These are phyloP conservation scores for Candida ponderosae DNA, from an alignment of 805 yeast genomes.

Conservation along the genomic window DNA sequence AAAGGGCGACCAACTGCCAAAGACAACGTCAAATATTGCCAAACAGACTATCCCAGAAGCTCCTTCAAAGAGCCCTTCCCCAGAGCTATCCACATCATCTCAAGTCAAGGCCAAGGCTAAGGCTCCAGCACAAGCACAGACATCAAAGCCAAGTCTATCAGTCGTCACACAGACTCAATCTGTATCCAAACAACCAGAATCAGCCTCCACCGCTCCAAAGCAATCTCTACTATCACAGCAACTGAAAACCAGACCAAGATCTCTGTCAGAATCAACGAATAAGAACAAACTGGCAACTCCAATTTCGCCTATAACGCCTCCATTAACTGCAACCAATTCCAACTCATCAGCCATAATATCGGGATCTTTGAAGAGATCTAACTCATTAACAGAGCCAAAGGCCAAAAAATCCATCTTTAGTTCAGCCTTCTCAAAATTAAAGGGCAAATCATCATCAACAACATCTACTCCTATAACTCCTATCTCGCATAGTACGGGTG, in stretches of 20 bases:
- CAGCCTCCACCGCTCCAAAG: background rate
- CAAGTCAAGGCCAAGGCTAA: constrained; percentile 11
- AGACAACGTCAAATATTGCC: background rate
- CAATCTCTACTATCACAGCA: background rate
- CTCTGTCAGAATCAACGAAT: background rate
- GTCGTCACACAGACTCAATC: background rate
- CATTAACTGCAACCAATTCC: background rate
- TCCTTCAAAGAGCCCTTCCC: constrained; percentile 3
- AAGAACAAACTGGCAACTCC: background rate
- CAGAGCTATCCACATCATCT: constrained; percentile 10
- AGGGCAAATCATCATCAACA: constrained; percentile 11
- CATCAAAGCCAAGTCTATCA: constrained; percentile 1
- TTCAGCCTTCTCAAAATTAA: constrained; percentile 22
- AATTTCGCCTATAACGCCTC: background rate
- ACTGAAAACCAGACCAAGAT: background rate
- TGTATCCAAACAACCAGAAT: background rate
- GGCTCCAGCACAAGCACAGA: constrained; percentile 13
- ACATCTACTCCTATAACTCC: constrained; percentile 6
- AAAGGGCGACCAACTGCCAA: background rate
- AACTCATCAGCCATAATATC: no score
- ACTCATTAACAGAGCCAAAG: constrained; percentile 7
- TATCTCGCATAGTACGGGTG: no score
- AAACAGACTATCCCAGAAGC: constrained; percentile 5
- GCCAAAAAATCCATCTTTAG: constrained; percentile 20
- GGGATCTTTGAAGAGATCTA: constrained; percentile 12